These are phyloP conservation scores for Neofusicoccum parvum DNA, from an alignment of 2,329 filamentous ascomycete species.

Conservation along the genomic window DNA sequence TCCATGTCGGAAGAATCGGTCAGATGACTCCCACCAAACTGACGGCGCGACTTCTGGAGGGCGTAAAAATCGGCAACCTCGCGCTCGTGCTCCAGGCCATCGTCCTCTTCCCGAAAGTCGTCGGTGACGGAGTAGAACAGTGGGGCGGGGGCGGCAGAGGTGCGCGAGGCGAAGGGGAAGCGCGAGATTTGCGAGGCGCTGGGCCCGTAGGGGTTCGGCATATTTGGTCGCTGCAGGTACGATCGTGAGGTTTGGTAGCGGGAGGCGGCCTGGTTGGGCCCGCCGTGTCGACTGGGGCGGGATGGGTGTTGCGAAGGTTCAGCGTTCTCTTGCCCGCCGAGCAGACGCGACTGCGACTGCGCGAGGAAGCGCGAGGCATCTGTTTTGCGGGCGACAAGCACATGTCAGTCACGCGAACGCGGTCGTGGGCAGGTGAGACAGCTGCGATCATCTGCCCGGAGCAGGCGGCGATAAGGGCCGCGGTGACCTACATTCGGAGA, in stretches of 20 bases:
- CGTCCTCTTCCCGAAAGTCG: slow-evolving; percentile 89
- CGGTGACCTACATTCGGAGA: slow-evolving; percentile 79
- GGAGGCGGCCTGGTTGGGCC: slow-evolving; percentile 52
- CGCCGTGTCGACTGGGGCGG: slow-evolving; percentile 48
- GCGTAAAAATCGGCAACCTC: slow-evolving; percentile 95
- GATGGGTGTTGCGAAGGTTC: slow-evolving; percentile 34
- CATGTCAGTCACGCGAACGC: slow-evolving; percentile 48
- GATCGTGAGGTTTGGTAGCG: slow-evolving; percentile 53
- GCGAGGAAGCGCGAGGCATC: slow-evolving; percentile 96
- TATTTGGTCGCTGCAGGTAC: slow-evolving; percentile 51
- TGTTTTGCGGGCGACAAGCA: slow-evolving; percentile 43
- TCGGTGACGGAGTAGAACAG: slow-evolving; percentile 93
- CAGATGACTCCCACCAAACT: slow-evolving; percentile 81
- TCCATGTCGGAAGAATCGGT: slow-evolving; percentile 86
- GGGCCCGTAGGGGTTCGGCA: slow-evolving; percentile 77
- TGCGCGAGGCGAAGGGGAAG: slow-evolving; percentile 79
- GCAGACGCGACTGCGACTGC: slow-evolving; percentile 91
- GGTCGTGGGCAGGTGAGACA: slow-evolving; percentile 29
- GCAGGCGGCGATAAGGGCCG: slow-evolving; percentile 36
- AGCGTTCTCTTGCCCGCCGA: slow-evolving; percentile 57
- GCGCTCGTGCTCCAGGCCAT: slow-evolving; percentile 84
- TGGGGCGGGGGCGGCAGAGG: slow-evolving; percentile 77
- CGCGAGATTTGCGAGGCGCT: slow-evolving; percentile 69
- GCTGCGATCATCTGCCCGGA: slow-evolving; percentile 31
- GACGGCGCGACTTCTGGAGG: slow-evolving; percentile 82